Evolutionary conservation across 2,329 filamentous ascomycete species (phyloP).

Genomic region (Fusarium brevicatenulatum): DNA sequence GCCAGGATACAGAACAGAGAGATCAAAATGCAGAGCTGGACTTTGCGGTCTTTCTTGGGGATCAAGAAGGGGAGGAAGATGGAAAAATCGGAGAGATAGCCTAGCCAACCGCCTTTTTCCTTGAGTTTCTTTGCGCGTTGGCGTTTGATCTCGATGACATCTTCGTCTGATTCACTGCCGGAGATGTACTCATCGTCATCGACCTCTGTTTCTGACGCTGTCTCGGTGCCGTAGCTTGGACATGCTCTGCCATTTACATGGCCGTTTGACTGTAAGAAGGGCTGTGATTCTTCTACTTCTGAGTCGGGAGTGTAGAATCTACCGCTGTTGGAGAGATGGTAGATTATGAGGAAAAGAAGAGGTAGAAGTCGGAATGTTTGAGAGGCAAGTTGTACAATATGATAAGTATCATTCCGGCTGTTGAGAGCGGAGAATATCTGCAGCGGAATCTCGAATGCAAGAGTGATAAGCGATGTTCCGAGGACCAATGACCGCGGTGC

Average conservation of each 20-base stretch:
- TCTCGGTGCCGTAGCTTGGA: slow-evolving; percentile 27
- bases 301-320: neutral
- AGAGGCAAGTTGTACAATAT: neutral
- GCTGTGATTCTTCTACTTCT: slow-evolving; percentile 17
- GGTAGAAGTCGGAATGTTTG: slow-evolving; percentile 10
- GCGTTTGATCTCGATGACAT: slow-evolving; percentile 42
- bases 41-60: slow-evolving; percentile 45
- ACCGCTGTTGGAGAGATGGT: neutral
- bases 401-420: neutral
- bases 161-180: slow-evolving; percentile 38
- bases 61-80: slow-evolving; percentile 48
- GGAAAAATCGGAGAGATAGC: slow-evolving; percentile 46
- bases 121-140: slow-evolving; percentile 42
- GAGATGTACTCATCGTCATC: neutral
- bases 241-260: neutral
- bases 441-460: slow-evolving; percentile 21
- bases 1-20: slow-evolving; percentile 38
- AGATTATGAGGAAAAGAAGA: slow-evolving; percentile 3
- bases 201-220: neutral
- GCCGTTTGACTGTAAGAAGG: slow-evolving; percentile 12
- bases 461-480: slow-evolving; percentile 3
- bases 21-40: slow-evolving; percentile 45
- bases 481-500: neutral
- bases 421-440: neutral
- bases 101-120: slow-evolving; percentile 46